Evolutionary conservation across 306 rosid species (phyloP).

Genomic region (Gleditsia sinensis): DNA sequence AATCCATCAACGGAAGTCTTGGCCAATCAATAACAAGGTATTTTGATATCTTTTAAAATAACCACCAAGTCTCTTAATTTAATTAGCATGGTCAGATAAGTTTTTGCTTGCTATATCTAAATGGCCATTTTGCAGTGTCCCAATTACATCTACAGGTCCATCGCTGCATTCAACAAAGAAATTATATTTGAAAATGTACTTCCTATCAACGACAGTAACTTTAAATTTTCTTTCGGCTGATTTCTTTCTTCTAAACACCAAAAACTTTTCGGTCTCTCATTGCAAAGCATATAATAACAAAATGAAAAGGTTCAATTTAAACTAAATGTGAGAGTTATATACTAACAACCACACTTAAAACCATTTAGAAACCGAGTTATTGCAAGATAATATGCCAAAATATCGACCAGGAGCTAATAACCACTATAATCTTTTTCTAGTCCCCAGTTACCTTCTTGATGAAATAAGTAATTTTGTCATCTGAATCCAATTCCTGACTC

Average conservation of each 20-base stretch:
- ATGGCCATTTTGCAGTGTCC: neutral
- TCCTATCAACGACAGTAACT: neutral
- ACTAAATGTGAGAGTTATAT: neutral
- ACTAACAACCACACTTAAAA: slow-evolving; percentile 17
- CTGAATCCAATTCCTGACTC: slow-evolving; percentile 45
- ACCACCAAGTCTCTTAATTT: neutral
- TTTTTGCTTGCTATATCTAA: slow-evolving; percentile 13
- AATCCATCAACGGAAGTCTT: neutral
- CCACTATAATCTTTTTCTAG: neutral
- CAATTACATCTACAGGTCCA: neutral
- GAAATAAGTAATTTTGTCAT: slow-evolving; percentile 69
- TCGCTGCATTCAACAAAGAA: neutral
- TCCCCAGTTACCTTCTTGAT: slow-evolving; percentile 63
- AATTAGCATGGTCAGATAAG: neutral
- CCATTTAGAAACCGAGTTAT: neutral
- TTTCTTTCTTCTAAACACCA: slow-evolving; percentile 11
- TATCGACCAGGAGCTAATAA: neutral
- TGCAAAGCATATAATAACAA: slow-evolving; percentile 10
- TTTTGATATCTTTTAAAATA: slow-evolving; percentile 8
- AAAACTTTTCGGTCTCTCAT: neutral
- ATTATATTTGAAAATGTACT: neutral
- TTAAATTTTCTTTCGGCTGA: slow-evolving; percentile 21
- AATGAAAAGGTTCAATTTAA: slow-evolving; percentile 7
- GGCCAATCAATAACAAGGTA: slow-evolving; percentile 14
- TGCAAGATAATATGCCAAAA: slow-evolving; percentile 1